phyloP scores from a whole-genome alignment of 805 yeast genomes.

The Yarrowia osloensis region DNA sequence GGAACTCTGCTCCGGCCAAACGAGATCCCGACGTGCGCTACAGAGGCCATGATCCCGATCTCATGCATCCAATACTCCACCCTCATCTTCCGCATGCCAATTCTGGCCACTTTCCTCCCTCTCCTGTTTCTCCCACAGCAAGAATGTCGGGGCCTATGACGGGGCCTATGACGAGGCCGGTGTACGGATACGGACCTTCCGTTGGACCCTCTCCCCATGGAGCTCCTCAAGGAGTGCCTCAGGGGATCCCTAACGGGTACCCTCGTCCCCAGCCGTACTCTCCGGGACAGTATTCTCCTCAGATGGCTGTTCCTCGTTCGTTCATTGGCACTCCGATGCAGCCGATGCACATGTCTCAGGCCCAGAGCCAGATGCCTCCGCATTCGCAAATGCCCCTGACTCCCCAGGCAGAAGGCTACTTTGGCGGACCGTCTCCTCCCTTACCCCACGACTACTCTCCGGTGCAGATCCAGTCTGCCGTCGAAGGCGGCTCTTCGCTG shows the following conservation, averaged over 20 bases:
- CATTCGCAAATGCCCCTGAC: background rate
- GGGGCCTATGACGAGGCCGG: too few relatives aligned
- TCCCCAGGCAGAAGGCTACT: background rate
- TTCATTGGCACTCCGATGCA: background rate
- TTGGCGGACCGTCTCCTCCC: background rate
- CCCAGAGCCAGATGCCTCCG: too few relatives aligned
- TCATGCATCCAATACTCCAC: background rate
- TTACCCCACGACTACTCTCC: background rate
- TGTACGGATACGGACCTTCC: background rate
- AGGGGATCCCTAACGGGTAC: background rate
- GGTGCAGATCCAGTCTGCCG: background rate
- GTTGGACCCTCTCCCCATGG: background rate
- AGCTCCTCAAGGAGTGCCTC: background rate
- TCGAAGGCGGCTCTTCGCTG: background rate
- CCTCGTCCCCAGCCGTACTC: too few relatives aligned
- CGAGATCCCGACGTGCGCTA: background rate
- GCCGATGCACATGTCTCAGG: background rate
- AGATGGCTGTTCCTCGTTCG: background rate
- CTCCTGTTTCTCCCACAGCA: background rate
- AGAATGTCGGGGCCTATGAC: background rate
- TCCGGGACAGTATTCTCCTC: too few relatives aligned
- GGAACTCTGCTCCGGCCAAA: slow-evolving; percentile 6
- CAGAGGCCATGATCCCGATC: background rate
- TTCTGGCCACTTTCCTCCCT: background rate
- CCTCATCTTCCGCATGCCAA: background rate